A percentile compares a stretch with the other conserved stretches of the same genome.
phyloP scores from a whole-genome alignment of 2,329 filamentous ascomycete species.

The Pestalotiopsis sp. region DNA sequence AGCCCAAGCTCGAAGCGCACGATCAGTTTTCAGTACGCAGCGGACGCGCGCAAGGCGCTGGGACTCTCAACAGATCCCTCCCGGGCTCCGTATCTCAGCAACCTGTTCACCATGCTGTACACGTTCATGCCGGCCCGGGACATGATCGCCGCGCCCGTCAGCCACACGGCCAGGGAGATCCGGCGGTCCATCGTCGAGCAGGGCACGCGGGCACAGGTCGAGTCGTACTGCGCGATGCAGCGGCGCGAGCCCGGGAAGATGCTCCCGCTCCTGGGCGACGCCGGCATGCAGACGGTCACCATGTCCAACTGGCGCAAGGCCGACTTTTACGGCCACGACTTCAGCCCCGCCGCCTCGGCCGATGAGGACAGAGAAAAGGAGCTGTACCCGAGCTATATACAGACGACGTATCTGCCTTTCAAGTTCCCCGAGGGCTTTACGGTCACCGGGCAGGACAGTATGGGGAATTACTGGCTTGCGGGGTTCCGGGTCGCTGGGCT shows the following conservation, averaged over 20 bases:
- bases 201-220: constrained; percentile 33
- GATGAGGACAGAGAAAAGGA: constrained; percentile 11
- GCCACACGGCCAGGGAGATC: constrained; percentile 22
- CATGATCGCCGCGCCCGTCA: constrained; percentile 22
- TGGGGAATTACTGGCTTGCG: background rate
- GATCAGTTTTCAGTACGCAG: constrained; percentile 24
- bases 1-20: constrained; percentile 1
- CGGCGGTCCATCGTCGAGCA: constrained; percentile 36
- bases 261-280: constrained; percentile 30
- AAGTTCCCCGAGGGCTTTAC: background rate
- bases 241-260: background rate
- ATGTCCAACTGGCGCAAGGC: constrained; percentile 41
- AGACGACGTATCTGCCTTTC: background rate
- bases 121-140: constrained; percentile 21
- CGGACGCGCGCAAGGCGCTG: constrained; percentile 24
- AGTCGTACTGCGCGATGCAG: constrained; percentile 24
- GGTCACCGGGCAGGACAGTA: background rate
- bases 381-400: background rate
- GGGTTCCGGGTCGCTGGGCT: background rate
- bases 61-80: constrained; percentile 19
- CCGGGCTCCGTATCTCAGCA: constrained; percentile 21
- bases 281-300: constrained; percentile 32
- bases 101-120: constrained; percentile 21
- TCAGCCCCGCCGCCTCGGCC: constrained; percentile 30
- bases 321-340: constrained; percentile 37